Base-by-base conservation (phyloP, 352 stramenopile species). In the Aphanomyces cochlioides region DNA sequence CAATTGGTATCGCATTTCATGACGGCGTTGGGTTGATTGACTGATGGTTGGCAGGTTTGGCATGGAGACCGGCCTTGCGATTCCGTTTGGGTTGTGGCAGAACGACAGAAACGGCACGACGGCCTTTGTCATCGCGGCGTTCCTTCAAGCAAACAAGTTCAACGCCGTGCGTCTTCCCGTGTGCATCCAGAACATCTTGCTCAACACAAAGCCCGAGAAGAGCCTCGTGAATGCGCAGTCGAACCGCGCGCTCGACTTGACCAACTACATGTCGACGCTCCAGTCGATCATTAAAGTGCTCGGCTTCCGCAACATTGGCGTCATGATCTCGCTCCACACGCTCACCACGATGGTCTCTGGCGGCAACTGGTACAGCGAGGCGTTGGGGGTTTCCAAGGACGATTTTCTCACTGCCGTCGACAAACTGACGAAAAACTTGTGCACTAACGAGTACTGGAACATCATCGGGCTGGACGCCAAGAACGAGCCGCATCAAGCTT, bases 281-380 rank as follows among this genome's bases (percentile, higher is more conserved):
- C 67, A 88, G 73, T 77, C 73, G 8, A 79, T 90, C 39, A 75
- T 90, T 1, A 68, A 88, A 58, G 73, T 74, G 4, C 69, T 90
- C 1, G 79, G 74, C 1, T 90, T 88, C 37, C 81, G 83, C 3
- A 72, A 85, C 28, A 82, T 90, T 39, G 73, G 77, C 0, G 81
- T 90, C 37, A 75, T 90, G 61, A 86, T 90, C 68, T 89, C 81
- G 79, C 57, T 90, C 6, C 83, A 90, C 65, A 90, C 83, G 3
- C 43, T 90, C 4, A 72, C 74, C 15, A 60, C 77, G 3, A 86
- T 79, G 54, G 65, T 56, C 8, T 81, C 76, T 0, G 83, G 81
- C 6, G 83, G 81, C n/a, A 77, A 77, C 0, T 90, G 83, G 83
- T 90, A 79, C 77, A 85, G 73, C 43, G 74, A 79, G 0, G 34